A percentile compares a stretch with the other conserved stretches of the same genome.
phyloP scores from a whole-genome alignment of 1,284 basidiomycete species.

The Trichosporon asahii region DNA sequence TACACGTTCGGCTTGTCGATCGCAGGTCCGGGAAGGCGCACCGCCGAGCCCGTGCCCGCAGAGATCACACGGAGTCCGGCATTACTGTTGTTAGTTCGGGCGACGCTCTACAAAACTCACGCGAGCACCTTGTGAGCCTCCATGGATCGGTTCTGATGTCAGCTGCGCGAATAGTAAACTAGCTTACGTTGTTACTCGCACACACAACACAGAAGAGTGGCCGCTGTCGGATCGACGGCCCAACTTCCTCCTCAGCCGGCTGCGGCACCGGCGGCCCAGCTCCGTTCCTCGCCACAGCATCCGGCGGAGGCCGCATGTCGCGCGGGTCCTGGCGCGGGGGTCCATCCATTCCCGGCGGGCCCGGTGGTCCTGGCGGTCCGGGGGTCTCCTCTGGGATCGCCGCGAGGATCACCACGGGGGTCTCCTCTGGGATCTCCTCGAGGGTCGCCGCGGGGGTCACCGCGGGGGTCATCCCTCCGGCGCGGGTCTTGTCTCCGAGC shows the following conservation, averaged over 20 bases:
- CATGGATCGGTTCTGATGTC: conserved; percentile 90
- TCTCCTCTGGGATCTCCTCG: conserved; percentile 9
- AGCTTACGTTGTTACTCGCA: conserved; percentile 86
- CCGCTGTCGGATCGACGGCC: conserved; percentile 45
- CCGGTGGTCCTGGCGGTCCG: neutral
- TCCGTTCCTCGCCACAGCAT: neutral
- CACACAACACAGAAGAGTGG: conserved; percentile 96
- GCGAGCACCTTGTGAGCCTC: conserved; percentile 89
- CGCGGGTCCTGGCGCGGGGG: neutral
- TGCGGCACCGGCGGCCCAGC: conserved; percentile 11
- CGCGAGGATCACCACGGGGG: neutral
- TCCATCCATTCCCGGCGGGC: neutral
- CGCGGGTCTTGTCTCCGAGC: conserved; percentile 14
- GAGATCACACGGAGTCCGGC: conserved; percentile 89
- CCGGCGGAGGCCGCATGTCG: conserved; percentile 1
- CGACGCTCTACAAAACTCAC: conserved; percentile 57
- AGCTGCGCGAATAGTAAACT: conserved; percentile 13
- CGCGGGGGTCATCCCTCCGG: neutral
- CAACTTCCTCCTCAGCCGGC: conserved; percentile 18
- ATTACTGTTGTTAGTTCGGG: conserved; percentile 52
- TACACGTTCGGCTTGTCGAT: conserved; percentile 99
- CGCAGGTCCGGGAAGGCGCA: conserved; percentile 90
- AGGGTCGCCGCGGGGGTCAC: neutral
- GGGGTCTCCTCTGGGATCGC: neutral
- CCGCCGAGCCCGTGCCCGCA: conserved; percentile 93